These are phyloP conservation scores for Akanthomyces dipterigenus DNA, from an alignment of 2,329 filamentous ascomycete genomes.

Conservation along the genomic window DNA sequence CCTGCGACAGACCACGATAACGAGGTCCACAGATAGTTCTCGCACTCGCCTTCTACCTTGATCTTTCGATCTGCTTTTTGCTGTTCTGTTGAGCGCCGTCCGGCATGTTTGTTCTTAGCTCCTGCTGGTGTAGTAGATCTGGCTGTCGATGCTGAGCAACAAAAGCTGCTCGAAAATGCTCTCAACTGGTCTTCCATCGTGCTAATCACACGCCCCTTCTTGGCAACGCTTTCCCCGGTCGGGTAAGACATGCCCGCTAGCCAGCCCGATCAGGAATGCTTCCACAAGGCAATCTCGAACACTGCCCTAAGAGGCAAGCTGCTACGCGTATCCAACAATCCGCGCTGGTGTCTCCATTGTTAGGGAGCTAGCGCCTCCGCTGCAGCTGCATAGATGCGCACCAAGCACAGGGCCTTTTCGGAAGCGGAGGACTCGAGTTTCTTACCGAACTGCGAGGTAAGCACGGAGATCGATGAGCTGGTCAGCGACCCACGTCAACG, in stretches of 20 bases:
- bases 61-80: neutral
- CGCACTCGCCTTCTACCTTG: neutral
- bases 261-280: slow-evolving; percentile 8
- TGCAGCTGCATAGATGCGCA: neutral
- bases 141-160: neutral
- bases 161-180: neutral
- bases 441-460: neutral
- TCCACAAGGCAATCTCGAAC: slow-evolving; percentile 8
- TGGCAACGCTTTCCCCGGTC: neutral
- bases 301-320: slow-evolving; percentile 9
- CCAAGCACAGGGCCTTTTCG: neutral
- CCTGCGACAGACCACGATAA: neutral
- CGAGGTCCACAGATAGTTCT: neutral
- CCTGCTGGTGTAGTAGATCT: neutral
- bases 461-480: slow-evolving; percentile 3
- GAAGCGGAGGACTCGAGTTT: neutral
- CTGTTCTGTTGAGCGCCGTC: neutral
- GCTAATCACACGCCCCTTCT: neutral
- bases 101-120: neutral
- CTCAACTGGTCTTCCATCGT: neutral
- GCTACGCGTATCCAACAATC: neutral
- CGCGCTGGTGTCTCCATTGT: neutral
- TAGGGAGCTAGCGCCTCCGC: neutral
- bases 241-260: neutral
- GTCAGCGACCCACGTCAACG: neutral